Evolutionary conservation across 2,329 filamentous ascomycete genomes (phyloP).

Genomic region (Phialemonium atrogriseum): DNA sequence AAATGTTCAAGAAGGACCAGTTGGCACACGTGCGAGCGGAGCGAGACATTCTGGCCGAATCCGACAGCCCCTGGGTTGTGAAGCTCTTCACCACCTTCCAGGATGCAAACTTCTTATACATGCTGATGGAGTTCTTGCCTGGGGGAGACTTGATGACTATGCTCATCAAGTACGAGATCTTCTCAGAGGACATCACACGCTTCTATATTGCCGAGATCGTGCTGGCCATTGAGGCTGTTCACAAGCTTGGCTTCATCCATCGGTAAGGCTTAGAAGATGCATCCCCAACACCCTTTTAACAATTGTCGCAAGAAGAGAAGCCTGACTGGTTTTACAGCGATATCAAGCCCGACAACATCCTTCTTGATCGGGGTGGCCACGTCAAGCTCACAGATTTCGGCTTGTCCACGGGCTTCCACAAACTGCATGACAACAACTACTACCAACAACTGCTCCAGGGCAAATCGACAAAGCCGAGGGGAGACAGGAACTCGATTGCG

Average conservation of each 20-base stretch:
- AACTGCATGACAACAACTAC: constrained; percentile 95
- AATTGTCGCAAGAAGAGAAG: not conserved
- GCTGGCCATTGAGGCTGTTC: constrained; percentile 95
- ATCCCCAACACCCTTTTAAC: constrained; percentile 4
- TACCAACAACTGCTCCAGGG: constrained; percentile 93
- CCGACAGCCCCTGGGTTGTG: constrained; percentile 99
- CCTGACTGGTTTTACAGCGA: constrained; percentile 49
- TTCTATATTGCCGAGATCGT: constrained; percentile 99
- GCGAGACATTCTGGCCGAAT: constrained; percentile 94
- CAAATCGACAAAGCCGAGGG: constrained; percentile 61
- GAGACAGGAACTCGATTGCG: constrained; percentile 86
- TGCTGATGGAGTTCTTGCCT: constrained; percentile 98
- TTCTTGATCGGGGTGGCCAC: constrained; percentile 89
- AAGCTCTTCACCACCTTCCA: constrained; percentile 98
- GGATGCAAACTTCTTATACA: constrained; percentile 91
- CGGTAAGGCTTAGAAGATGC: constrained; percentile 51
- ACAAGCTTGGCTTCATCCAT: constrained; percentile 97
- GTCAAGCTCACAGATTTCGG: constrained; percentile 98
- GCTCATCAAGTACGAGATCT: constrained; percentile 99
- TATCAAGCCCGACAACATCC: constrained; percentile 98
- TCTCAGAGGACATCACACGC: constrained; percentile 94
- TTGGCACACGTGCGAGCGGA: constrained; percentile 95
- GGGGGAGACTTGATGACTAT: constrained; percentile 99
- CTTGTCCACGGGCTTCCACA: constrained; percentile 94
- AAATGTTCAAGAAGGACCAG: constrained; percentile 99